Conservation (phyloP, 768 basidiomycete genomes). For the Saitozyma podzolica region DNA sequence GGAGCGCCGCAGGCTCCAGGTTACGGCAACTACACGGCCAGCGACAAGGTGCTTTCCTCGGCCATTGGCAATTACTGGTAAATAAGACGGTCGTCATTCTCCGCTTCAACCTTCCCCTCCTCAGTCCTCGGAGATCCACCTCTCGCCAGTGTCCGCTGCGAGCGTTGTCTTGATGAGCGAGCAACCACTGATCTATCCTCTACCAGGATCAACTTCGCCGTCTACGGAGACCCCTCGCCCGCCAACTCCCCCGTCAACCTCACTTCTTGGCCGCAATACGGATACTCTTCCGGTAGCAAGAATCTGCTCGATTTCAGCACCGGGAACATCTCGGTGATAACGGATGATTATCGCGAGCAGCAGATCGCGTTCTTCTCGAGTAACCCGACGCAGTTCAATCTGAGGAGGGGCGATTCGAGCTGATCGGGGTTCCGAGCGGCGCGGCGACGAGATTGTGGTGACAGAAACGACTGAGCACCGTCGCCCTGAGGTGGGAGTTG, state of each 20-base stretch:
- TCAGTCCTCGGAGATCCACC: too few relatives aligned
- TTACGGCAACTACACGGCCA: conserved; percentile 28
- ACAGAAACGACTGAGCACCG: too few relatives aligned
- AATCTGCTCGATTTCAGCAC: conserved; percentile 28
- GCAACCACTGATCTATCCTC: not conserved
- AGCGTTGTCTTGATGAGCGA: not conserved
- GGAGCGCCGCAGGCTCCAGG: conserved; percentile 5
- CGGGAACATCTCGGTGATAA: conserved; percentile 37
- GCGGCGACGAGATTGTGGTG: too few relatives aligned
- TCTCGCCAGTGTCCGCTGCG: conserved; percentile 2
- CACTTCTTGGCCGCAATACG: conserved; percentile 38
- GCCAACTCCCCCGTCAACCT: conserved; percentile 16
- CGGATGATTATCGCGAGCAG: conserved; percentile 35
- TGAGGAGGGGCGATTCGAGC: conserved; percentile 14
- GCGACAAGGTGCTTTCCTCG: conserved; percentile 23
- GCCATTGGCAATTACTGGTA: conserved; percentile 46
- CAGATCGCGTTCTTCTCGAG: conserved; percentile 40
- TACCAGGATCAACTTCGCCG: conserved; percentile 44
- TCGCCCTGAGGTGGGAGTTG: too few relatives aligned
- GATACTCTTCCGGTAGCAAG: not conserved
- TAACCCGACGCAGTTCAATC: conserved; percentile 34
- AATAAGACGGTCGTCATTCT: not conserved
- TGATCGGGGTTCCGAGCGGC: too few relatives aligned
- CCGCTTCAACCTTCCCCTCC: too few relatives aligned
- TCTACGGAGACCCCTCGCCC: conserved; percentile 39